Evolutionary conservation across 192 early-diverging fungal genomes (phyloP).

Genomic region (Diversispora eburnea): DNA sequence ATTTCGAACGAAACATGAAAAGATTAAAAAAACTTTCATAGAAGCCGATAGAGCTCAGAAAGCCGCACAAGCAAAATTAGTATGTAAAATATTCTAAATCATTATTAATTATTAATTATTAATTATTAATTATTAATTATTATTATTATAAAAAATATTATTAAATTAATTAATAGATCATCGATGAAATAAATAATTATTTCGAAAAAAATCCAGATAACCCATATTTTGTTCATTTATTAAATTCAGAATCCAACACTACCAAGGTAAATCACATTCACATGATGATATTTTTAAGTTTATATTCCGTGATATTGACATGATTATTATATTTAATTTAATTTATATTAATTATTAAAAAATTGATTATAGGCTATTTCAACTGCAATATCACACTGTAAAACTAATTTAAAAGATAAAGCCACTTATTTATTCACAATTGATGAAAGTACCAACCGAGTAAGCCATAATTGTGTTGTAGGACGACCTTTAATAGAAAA

Average conservation of each 20-base stretch:
- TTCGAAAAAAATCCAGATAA: conserved; percentile 65
- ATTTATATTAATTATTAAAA: not conserved
- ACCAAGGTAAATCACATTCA: conserved; percentile 41
- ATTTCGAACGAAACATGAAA: conserved; percentile 66
- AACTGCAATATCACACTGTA: conserved; percentile 74
- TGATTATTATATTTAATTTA: not conserved
- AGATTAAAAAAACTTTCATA: conserved; percentile 76
- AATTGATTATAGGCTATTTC: conserved; percentile 53
- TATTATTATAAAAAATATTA: not conserved
- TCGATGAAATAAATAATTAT: conserved; percentile 69
- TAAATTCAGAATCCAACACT: conserved; percentile 73
- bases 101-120: not conserved
- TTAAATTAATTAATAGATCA: conserved; percentile 37
- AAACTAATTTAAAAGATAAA: conserved; percentile 73
- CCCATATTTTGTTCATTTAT: conserved; percentile 51
- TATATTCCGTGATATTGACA: not conserved
- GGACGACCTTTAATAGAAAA: conserved; percentile 67
- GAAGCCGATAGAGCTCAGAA: conserved; percentile 89
- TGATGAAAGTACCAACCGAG: conserved; percentile 62
- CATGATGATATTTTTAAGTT: not conserved
- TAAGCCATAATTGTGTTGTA: conserved; percentile 81
- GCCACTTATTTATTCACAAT: conserved; percentile 81
- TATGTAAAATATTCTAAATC: not conserved
- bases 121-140: not conserved
- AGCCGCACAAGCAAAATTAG: conserved; percentile 78